Conservation (phyloP, 805 yeast genomes). For the Saccharomycopsis vini region DNA sequence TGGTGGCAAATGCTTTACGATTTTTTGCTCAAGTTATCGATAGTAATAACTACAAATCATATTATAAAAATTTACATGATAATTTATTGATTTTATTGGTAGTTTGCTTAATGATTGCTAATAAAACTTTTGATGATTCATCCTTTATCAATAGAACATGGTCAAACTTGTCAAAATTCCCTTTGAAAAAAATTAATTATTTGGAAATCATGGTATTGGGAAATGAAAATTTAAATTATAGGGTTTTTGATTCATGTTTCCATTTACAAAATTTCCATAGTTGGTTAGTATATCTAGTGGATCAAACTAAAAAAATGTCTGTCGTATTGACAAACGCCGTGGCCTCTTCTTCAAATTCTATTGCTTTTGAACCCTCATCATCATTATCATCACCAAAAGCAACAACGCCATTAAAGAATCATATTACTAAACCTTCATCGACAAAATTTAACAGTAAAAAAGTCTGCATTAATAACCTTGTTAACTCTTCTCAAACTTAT, state of each 20-base stretch:
- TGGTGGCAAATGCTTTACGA: conserved; percentile 10
- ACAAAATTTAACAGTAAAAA: too few relatives aligned
- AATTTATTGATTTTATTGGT: conserved; percentile 23
- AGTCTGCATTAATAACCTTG: too few relatives aligned
- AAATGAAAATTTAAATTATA: neutral
- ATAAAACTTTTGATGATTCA: conserved; percentile 41
- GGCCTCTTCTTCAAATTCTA: neutral
- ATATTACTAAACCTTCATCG: too few relatives aligned
- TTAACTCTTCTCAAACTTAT: too few relatives aligned
- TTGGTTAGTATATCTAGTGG: neutral
- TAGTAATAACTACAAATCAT: too few relatives aligned
- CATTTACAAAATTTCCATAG: neutral
- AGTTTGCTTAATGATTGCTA: conserved; percentile 28
- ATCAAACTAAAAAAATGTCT: neutral
- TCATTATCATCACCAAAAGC: too few relatives aligned
- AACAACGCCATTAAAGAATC: too few relatives aligned
- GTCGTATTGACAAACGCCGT: neutral
- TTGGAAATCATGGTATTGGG: conserved; percentile 6
- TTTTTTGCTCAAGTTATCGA: conserved; percentile 3
- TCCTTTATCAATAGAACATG: conserved; percentile 44
- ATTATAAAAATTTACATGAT: conserved; percentile 15
- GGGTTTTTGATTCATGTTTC: neutral
- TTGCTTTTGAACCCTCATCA: too few relatives aligned
- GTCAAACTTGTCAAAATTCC: conserved; percentile 28
- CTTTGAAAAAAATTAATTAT: conserved; percentile 15